Percentiles rank a stretch among this genome's conserved stretches.
phyloP scores from a whole-genome alignment of 164 flowering plant species.

The Cinnamomum micranthum region DNA sequence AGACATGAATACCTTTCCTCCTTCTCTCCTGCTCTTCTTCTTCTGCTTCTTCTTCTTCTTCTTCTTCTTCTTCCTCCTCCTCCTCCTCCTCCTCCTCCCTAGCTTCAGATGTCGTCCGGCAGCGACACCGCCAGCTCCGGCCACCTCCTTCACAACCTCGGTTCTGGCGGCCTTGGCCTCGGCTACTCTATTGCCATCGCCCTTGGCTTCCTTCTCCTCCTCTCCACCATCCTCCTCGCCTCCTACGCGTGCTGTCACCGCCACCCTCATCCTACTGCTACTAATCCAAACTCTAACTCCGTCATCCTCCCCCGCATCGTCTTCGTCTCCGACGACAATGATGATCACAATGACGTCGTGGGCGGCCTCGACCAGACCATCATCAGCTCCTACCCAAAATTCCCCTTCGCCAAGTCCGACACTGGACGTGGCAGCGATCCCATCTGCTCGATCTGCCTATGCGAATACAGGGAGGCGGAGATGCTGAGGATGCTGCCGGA shows the following conservation, averaged over 20 bases:
- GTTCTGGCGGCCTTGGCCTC: conserved; percentile 31
- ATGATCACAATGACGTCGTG: conserved; percentile 16
- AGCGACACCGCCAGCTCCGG: neutral
- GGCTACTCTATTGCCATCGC: conserved; percentile 59
- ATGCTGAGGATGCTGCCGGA: conserved; percentile 98
- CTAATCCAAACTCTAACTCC: conserved; percentile 13
- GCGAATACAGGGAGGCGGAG: conserved; percentile 81
- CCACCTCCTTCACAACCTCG: conserved; percentile 21
- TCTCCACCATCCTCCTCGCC: conserved; percentile 46
- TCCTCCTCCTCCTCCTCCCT: neutral
- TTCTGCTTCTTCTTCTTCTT: too few species aligned
- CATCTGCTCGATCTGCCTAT: conserved; percentile 79
- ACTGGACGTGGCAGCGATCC: conserved; percentile 17
- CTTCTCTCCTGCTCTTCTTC: neutral
- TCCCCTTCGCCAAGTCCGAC: conserved; percentile 27
- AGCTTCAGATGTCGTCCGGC: neutral
- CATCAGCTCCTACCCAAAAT: conserved; percentile 53
- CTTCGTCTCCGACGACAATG: conserved; percentile 51
- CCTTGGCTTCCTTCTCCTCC: conserved; percentile 51
- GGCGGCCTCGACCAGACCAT: conserved; percentile 45
- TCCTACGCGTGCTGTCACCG: conserved; percentile 54
- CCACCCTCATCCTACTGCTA: conserved; percentile 9
- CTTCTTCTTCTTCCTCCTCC: neutral
- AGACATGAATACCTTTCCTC: neutral
- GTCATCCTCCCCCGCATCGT: conserved; percentile 46